A percentile compares a stretch with the other conserved stretches of the same genome.
Conservation (phyloP, 768 basidiomycete genomes). For the Boletales sp. region DNA sequence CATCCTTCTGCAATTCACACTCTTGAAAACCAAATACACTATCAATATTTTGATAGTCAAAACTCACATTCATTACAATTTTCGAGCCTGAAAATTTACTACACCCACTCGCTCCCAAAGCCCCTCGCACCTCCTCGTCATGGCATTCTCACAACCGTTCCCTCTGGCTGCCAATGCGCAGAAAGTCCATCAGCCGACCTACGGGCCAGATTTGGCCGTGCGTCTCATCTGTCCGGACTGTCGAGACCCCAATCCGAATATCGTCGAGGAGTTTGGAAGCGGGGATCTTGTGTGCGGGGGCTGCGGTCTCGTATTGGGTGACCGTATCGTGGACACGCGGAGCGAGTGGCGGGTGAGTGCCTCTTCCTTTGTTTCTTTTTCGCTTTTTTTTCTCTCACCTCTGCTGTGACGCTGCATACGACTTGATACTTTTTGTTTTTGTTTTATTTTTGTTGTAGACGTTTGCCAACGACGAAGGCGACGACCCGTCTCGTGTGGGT, state of each 20-base stretch:
- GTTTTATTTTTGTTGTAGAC: too few relatives aligned
- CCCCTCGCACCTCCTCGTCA: conserved; percentile 21
- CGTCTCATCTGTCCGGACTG: conserved; percentile 96
- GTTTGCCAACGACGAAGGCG: conserved; percentile 98
- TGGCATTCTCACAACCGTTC: conserved; percentile 79
- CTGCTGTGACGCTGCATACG: conserved; percentile 20
- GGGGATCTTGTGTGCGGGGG: conserved; percentile 95
- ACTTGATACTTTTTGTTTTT: conserved; percentile 6
- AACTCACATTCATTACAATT: conserved; percentile 25
- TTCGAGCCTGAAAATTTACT: conserved; percentile 5
- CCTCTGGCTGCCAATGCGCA: conserved; percentile 60
- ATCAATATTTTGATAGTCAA: conserved; percentile 17
- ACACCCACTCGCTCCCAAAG: conserved; percentile 16
- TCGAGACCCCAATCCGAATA: conserved; percentile 87
- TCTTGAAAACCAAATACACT: conserved; percentile 4
- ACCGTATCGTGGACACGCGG: conserved; percentile 94
- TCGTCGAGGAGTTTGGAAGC: conserved; percentile 96
- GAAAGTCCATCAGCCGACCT: conserved; percentile 54
- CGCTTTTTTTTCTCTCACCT: conserved; percentile 12
- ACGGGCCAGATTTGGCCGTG: conserved; percentile 80
- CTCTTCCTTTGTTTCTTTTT: conserved; percentile 46
- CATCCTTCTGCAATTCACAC: conserved; percentile 6
- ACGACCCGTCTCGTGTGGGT: conserved; percentile 99
- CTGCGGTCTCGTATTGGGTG: conserved; percentile 93
- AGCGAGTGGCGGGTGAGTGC: conserved; percentile 97